Base-by-base conservation (phyloP, 768 basidiomycete species). In the Coprinopsis sp. region DNA sequence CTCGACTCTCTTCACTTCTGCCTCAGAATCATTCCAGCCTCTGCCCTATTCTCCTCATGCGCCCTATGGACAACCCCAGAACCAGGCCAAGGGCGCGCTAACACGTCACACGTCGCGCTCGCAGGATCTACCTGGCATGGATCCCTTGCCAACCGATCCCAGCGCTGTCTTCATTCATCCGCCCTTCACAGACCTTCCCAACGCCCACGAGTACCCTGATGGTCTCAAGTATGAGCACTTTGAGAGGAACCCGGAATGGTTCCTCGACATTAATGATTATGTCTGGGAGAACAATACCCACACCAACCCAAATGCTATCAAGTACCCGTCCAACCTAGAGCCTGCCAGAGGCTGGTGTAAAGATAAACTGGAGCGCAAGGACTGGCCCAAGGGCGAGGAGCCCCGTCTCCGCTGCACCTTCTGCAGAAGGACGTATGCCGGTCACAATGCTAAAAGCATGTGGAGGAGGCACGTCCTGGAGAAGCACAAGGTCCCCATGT, bases 371-470 rank as follows among this genome's bases (percentile, higher is more conserved):
- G 84, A 86, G 53, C 64, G 83, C 19, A 85, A 81, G 58, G 84
- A 82, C 14, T 87, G 84, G 83, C 83, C 85, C 7, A 85, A 91
- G 49, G 87, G 87, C 21, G 83, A 86, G 60, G 85, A 87, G 55
- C 87, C 87, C 6, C 69, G 84, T 14, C 72, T 91, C 21, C 74
- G 88, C 38, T 91, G 88, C 64, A 91, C 88, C 1, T 90, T 91
- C 58, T 91, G 88, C 56, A 70, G 89, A 54, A 76, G 89, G 53
- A 84, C 82, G 4, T 91, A 91, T 55, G 84, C 87, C 3, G 88
- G 88, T 10, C 85, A 88, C 25, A 91, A 91, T 59, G 89, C 88
- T 5, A 90, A 91, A 65, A 90, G 87, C 58, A 91, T 91, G 88
- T 91, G 88, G 88, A 70, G 88, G 49, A 74, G 88, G 37, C 88